Conservation (phyloP, 1,284 basidiomycete species). For the Ustilago loliicola region DNA sequence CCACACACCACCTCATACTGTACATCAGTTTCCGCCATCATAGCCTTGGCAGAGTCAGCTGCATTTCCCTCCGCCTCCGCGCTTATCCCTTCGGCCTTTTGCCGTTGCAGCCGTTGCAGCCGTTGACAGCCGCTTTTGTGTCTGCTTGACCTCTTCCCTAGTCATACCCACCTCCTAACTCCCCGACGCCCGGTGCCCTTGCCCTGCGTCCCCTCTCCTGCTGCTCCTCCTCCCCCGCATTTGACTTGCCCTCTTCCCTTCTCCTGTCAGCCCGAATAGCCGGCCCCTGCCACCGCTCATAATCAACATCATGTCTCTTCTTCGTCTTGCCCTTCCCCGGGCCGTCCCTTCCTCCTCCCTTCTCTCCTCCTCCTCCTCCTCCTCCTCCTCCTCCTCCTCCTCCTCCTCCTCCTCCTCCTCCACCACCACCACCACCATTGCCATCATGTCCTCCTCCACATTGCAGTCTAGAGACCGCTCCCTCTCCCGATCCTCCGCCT, state of each 20-base stretch:
- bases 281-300: not conserved
- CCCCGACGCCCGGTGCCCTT: not conserved
- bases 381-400: constrained; percentile 6
- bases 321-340: constrained; percentile 35
- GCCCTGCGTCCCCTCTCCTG: not conserved
- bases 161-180: not conserved
- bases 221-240: constrained; percentile 1
- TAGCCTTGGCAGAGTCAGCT: not conserved
- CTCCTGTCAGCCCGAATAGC: not conserved
- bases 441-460: constrained; percentile 24
- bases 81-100: not conserved
- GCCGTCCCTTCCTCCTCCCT: constrained; percentile 17
- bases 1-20: not conserved
- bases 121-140: not conserved
- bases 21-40: not conserved
- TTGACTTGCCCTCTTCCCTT: not conserved
- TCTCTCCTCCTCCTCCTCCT: constrained; percentile 10
- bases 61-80: not conserved
- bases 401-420: constrained; percentile 10
- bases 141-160: not conserved
- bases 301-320: constrained; percentile 24
- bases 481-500: constrained; percentile 30
- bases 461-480: constrained; percentile 20
- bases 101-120: too few species aligned
- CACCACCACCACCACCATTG: constrained; percentile 8